Conservation (phyloP, 805 yeast genomes). For the Cyberlindnera nakhonratchasimensis region DNA sequence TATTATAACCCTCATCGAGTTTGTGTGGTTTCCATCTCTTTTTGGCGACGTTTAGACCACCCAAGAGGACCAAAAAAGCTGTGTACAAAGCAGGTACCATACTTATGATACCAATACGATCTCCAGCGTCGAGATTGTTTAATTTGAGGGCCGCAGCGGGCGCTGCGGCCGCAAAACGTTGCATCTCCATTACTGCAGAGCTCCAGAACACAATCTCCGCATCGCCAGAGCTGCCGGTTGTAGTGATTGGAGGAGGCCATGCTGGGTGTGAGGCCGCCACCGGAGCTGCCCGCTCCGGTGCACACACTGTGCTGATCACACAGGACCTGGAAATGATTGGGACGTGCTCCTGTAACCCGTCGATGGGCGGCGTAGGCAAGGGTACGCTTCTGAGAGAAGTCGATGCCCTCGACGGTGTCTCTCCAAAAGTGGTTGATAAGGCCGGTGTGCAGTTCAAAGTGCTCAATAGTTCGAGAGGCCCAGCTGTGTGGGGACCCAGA, state of each 20-base stretch:
- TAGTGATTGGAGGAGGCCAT: conserved; percentile 97
- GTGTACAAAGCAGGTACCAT: no score
- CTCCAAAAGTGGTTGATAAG: conserved; percentile 79
- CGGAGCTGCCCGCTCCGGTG: conserved; percentile 85
- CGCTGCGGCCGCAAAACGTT: background rate
- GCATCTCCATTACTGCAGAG: conserved; percentile 24
- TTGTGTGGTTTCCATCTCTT: no score
- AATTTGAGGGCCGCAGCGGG: no score
- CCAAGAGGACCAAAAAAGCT: background rate
- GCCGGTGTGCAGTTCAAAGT: conserved; percentile 93
- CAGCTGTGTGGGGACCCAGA: conserved; percentile 98
- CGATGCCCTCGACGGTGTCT: conserved; percentile 94
- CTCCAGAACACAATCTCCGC: conserved; percentile 13
- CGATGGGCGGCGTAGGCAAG: conserved; percentile 97
- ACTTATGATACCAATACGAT: no score
- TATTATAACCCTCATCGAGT: no score
- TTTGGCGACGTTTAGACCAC: no score
- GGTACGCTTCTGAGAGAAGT: conserved; percentile 90
- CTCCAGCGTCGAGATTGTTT: no score
- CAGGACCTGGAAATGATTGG: conserved; percentile 78
- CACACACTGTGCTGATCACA: conserved; percentile 66
- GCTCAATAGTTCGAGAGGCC: conserved; percentile 82
- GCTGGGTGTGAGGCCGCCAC: conserved; percentile 98
- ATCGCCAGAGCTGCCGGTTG: conserved; percentile 49
- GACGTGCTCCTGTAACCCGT: conserved; percentile 95